Conservation (phyloP, 2,329 filamentous ascomycete species). For the Aspergillus uvarum region DNA sequence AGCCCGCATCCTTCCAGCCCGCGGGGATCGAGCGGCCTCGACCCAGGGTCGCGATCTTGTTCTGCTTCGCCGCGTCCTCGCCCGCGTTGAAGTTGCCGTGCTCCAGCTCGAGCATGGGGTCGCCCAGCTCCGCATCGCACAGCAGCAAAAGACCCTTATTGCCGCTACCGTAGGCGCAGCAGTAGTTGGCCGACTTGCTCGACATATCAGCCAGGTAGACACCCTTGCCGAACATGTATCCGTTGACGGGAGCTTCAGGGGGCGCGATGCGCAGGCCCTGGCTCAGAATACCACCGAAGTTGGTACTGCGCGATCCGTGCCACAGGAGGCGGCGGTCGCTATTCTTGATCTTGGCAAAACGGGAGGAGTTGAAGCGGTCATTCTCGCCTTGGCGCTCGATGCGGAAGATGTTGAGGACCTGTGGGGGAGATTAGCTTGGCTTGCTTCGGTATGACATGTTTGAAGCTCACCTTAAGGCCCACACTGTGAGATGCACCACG, state of each 20-base stretch:
- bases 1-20: constrained; percentile 73
- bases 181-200: constrained; percentile 80
- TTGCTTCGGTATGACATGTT: neutral
- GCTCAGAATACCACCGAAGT: constrained; percentile 82
- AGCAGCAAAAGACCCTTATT: constrained; percentile 73
- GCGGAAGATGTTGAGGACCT: constrained; percentile 75
- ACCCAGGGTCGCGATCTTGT: constrained; percentile 68
- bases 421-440: constrained; percentile 1
- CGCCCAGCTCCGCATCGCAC: constrained; percentile 79
- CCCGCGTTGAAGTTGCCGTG: constrained; percentile 62
- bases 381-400: constrained; percentile 73
- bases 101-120: constrained; percentile 67
- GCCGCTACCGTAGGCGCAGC: constrained; percentile 60
- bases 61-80: constrained; percentile 59
- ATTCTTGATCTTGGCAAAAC: constrained; percentile 52
- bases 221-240: constrained; percentile 89
- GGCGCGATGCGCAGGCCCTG: constrained; percentile 90
- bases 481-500: constrained; percentile 64
- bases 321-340: constrained; percentile 75
- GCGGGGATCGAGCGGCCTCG: constrained; percentile 63
- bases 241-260: constrained; percentile 68
- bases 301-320: constrained; percentile 82
- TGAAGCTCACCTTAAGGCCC: constrained; percentile 9
- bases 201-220: constrained; percentile 86
- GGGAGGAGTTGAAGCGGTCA: constrained; percentile 63